phyloP scores from a whole-genome alignment of 805 yeast species.

The Blastobotrys mokoenaii region DNA sequence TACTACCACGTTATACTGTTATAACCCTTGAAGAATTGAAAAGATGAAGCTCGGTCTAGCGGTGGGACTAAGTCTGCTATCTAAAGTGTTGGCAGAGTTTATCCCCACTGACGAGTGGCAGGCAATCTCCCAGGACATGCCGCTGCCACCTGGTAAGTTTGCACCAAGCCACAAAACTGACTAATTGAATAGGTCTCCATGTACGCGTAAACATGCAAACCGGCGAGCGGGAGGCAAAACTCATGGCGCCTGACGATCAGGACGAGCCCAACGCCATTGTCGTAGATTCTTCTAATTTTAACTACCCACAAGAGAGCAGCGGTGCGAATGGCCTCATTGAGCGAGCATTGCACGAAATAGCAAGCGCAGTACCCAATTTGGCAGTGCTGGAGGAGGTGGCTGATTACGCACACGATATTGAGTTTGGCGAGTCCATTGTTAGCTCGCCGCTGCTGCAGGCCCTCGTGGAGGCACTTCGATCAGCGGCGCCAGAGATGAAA shows the following conservation, averaged over 20 bases:
- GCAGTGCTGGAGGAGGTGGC: constrained; percentile 31
- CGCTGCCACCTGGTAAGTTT: constrained; percentile 45
- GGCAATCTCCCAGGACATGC: constrained; percentile 58
- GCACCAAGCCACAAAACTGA: too few species aligned
- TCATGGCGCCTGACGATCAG: constrained; percentile 32
- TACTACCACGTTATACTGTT: too few species aligned
- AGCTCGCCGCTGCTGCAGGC: constrained; percentile 20
- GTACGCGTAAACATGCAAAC: constrained; percentile 69
- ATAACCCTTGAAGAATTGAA: not conserved
- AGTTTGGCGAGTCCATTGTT: constrained; percentile 43
- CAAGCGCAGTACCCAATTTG: not conserved
- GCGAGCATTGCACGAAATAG: not conserved
- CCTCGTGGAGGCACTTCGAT: constrained; percentile 11
- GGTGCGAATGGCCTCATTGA: constrained; percentile 1
- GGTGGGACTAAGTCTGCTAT: too few species aligned
- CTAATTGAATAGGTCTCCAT: constrained; percentile 46
- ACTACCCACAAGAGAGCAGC: not conserved
- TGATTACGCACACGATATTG: constrained; percentile 54
- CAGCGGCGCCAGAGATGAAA: constrained; percentile 12
- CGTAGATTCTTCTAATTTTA: too few species aligned
- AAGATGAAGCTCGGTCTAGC: not conserved
- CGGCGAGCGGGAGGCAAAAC: constrained; percentile 59
- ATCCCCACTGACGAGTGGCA: constrained; percentile 58
- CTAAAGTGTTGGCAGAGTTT: not conserved
- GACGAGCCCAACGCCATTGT: constrained; percentile 1